phyloP scores from a whole-genome alignment of 179 eudicot species.

The Heliamphora ciliata region DNA sequence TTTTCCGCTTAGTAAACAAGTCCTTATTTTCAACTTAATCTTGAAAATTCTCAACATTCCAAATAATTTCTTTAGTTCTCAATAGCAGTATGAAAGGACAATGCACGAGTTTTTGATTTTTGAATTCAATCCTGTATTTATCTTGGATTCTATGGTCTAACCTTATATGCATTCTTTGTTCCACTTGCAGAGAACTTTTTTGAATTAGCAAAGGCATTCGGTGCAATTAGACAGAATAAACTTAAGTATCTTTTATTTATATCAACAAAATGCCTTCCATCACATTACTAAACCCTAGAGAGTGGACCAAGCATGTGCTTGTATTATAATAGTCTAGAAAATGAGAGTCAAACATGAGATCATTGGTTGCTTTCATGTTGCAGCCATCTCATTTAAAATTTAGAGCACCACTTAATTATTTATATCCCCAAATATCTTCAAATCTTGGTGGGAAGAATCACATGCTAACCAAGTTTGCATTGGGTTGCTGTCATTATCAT shows the following conservation, averaged over 20 bases:
- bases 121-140: background rate
- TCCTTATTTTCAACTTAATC: no score
- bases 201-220: background rate
- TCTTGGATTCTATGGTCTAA: background rate
- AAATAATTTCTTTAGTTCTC: no score
- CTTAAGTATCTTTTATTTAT: background rate
- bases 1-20: no score
- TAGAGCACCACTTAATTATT: no score
- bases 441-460: no score
- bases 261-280: background rate
- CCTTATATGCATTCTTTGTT: background rate
- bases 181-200: background rate
- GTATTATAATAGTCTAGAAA: background rate
- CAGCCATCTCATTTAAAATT: no score
- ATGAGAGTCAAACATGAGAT: background rate
- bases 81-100: background rate
- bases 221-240: no score
- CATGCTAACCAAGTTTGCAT: background rate
- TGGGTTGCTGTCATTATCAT: background rate
- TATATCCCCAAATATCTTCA: no score
- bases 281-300: no score
- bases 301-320: background rate
- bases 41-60: no score
- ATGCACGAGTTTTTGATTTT: background rate
- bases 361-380: background rate